Base-by-base conservation (phyloP, 164 flowering plant species). In the Liquidambar formosana region DNA sequence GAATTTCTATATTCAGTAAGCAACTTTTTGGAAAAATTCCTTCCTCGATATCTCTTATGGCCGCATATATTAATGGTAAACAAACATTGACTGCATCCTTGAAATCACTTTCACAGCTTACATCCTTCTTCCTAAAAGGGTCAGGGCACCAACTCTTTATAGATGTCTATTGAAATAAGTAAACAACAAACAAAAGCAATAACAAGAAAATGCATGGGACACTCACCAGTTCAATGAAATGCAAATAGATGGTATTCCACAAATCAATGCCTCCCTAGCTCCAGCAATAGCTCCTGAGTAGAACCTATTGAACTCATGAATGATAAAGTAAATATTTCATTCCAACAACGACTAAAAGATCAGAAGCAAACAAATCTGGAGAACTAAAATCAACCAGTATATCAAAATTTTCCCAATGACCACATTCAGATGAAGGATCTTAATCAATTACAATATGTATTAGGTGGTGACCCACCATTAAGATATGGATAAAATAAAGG, bases 221-320 rank as follows among this genome's bases (percentile, higher is more conserved):
- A 70, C 78, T 73, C 33, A 96, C 99, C 99, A 96, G 77, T 93
- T 86, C 73, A 96, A 71, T 22, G 99, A 88, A 69, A 96, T 85
- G 1, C 97, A 89, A 64, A 96, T 57, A 66, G 99, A 93, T 56
- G 99, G 98, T 63, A 96, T 82, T 56, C 97, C 97, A 78, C 76
- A 80, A 33, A 90, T 66, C 68, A 92, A 68, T 56, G 99, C 97
- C 69, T 96, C 97, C 70, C 92, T 85, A 56, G 99, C 99, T 69
- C 94, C 98, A 60, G 98, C 97, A 70, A 89, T 89, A 64, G 75
- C 95, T 76, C 99, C 93, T 0, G 98, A 93, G 81, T 86, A 86
- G 73, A 88, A 84, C 80, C 99, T 96, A 84, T 58, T 15, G 51
- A 16, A 26, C 28, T 65, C 43, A 22, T 59, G 57, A 59, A 59